phyloP scores from a whole-genome alignment of 192 early-diverging fungal genomes.

The Paraglomus brasilianum region DNA sequence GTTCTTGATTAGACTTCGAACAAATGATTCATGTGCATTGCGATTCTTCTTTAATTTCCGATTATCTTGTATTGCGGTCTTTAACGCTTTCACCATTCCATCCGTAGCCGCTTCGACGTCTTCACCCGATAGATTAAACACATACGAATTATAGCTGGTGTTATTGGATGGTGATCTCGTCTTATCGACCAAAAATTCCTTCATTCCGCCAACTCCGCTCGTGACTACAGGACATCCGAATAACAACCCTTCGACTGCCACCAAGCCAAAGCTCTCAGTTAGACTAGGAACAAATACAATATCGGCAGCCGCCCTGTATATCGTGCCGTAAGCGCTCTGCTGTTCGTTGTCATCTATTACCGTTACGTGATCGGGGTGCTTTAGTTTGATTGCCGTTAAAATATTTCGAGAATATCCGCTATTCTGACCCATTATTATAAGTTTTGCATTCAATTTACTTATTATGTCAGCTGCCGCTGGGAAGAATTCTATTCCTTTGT shows the following conservation, averaged over 20 bases:
- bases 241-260: conserved; percentile 56
- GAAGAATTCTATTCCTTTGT: conserved; percentile 55
- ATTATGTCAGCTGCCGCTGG: conserved; percentile 35
- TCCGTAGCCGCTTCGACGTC: conserved; percentile 29
- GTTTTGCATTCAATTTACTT: conserved; percentile 40
- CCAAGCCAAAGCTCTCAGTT: conserved; percentile 56
- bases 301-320: conserved; percentile 54
- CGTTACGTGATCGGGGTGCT: conserved; percentile 41
- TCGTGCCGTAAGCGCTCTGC: conserved; percentile 47
- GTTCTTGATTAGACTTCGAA: conserved; percentile 45
- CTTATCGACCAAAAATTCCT: conserved; percentile 53
- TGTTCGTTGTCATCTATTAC: conserved; percentile 41
- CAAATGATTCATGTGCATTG: conserved; percentile 44
- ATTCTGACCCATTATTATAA: conserved; percentile 56
- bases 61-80: conserved; percentile 39
- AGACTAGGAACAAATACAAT: conserved; percentile 52
- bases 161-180: conserved; percentile 25
- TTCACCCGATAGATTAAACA: conserved; percentile 37
- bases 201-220: conserved; percentile 50
- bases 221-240: conserved; percentile 55
- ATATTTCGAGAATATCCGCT: conserved; percentile 50
- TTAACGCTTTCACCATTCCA: conserved; percentile 42
- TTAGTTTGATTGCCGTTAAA: conserved; percentile 36
- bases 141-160: conserved; percentile 19
- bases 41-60: conserved; percentile 27